Evolutionary conservation across 805 yeast genomes (phyloP).

Genomic region (Sugiyamaella mastotermitis): DNA sequence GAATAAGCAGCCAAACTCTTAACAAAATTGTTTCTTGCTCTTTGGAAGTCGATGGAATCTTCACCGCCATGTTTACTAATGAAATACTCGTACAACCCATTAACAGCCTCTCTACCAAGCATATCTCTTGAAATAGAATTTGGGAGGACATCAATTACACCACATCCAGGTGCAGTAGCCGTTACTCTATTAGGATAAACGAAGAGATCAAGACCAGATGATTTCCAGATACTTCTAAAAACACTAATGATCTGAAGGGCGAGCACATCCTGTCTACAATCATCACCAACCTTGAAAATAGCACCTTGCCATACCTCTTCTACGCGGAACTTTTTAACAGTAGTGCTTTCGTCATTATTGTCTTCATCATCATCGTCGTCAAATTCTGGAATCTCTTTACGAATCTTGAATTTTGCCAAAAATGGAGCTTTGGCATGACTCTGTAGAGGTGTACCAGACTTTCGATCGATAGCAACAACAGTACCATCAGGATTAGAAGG

Average conservation of each 20-base stretch:
- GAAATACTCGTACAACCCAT: conserved; percentile 90
- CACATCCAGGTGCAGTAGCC: conserved; percentile 99
- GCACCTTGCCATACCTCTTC: conserved; percentile 83
- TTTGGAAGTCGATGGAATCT: conserved; percentile 79
- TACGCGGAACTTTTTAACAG: conserved; percentile 22
- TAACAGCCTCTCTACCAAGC: conserved; percentile 98
- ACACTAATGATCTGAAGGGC: conserved; percentile 89
- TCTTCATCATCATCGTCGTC: conserved; percentile 19
- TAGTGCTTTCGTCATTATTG: conserved; percentile 21
- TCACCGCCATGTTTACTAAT: conserved; percentile 94
- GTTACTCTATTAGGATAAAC: conserved; percentile 94
- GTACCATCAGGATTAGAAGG: conserved; percentile 97
- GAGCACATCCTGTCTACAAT: conserved; percentile 94
- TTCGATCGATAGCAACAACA: conserved; percentile 86
- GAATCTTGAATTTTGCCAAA: conserved; percentile 89
- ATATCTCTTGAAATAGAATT: conserved; percentile 93
- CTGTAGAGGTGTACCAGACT: conserved; percentile 90
- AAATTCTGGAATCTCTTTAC: conserved; percentile 41
- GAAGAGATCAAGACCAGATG: conserved; percentile 80
- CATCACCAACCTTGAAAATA: conserved; percentile 98
- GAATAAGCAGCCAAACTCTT: conserved; percentile 93
- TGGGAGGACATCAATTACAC: conserved; percentile 96
- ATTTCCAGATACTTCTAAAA: conserved; percentile 85
- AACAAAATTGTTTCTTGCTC: conserved; percentile 86
- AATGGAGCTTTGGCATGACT: conserved; percentile 99